Percentiles rank a stretch among this genome's conserved stretches.
These are phyloP conservation scores for Phytopythium montanum DNA, from an alignment of 352 stramenopile genomes.

Conservation along the genomic window DNA sequence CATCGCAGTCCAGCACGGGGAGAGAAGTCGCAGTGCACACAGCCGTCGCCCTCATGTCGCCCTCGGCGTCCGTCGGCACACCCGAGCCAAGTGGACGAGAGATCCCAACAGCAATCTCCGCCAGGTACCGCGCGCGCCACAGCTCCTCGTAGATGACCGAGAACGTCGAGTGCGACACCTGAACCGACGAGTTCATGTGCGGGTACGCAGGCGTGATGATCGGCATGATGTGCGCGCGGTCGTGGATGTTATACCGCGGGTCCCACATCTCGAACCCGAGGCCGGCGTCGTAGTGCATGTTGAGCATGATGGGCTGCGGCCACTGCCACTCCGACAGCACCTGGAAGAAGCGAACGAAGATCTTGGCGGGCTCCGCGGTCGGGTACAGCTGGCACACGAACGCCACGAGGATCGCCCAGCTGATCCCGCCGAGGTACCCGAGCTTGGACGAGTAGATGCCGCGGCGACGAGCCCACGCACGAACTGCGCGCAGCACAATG, in stretches of 20 bases:
- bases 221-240: slow-evolving; percentile 95
- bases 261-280: slow-evolving; percentile 89
- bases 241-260: slow-evolving; percentile 72
- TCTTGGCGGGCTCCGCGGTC: slow-evolving; percentile 57
- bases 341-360: slow-evolving; percentile 84
- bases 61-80: slow-evolving; percentile 20
- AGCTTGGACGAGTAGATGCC: slow-evolving; percentile 97
- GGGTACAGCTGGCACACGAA: slow-evolving; percentile 93
- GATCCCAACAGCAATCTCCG: slow-evolving; percentile 54
- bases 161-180: slow-evolving; percentile 92
- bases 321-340: slow-evolving; percentile 84
- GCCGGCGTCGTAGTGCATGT: slow-evolving; percentile 82
- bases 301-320: slow-evolving; percentile 78
- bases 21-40: slow-evolving; percentile 35
- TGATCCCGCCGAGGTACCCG: slow-evolving; percentile 97
- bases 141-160: slow-evolving; percentile 92
- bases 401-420: slow-evolving; percentile 97
- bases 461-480: slow-evolving; percentile 76
- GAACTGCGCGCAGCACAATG: slow-evolving; percentile 68
- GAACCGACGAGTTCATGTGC: slow-evolving; percentile 97
- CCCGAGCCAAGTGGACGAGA: slow-evolving; percentile 30
- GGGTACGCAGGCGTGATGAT: slow-evolving; percentile 98
- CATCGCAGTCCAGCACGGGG: slow-evolving; percentile 17
- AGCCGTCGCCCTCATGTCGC: slow-evolving; percentile 29
- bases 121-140: slow-evolving; percentile 68